Evolutionary conservation across 371 early-diverging fungal genomes (phyloP).

Genomic region (Mortierella sp.): DNA sequence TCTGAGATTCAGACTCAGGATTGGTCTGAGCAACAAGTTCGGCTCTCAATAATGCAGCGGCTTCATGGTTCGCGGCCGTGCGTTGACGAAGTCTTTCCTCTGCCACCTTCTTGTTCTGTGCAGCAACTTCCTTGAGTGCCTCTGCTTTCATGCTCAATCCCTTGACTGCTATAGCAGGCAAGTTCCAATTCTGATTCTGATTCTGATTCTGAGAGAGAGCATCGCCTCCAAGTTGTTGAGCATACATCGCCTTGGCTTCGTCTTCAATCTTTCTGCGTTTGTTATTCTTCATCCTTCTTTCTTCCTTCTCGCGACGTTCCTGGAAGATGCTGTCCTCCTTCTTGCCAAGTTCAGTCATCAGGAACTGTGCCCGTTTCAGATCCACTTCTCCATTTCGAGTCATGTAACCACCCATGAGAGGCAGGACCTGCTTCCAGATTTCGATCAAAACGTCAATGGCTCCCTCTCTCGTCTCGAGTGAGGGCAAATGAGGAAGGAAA

Average conservation of each 20-base stretch:
- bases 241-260: conserved; percentile 38
- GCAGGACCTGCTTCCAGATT: conserved; percentile 86
- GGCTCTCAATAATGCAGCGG: conserved; percentile 68
- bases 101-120: conserved; percentile 48
- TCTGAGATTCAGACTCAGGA: not conserved
- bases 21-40: conserved; percentile 41
- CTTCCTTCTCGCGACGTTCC: conserved; percentile 76
- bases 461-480: conserved; percentile 97
- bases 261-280: conserved; percentile 37
- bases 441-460: conserved; percentile 93
- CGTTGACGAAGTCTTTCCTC: conserved; percentile 48
- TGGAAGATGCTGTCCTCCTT: conserved; percentile 89
- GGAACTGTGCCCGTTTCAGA: conserved; percentile 76
- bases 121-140: conserved; percentile 52
- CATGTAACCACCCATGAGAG: conserved; percentile 85
- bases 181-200: conserved; percentile 17
- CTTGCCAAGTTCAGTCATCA: conserved; percentile 85
- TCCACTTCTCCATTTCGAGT: conserved; percentile 89
- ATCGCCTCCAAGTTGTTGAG: conserved; percentile 48
- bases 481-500: conserved; percentile 98
- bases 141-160: conserved; percentile 53
- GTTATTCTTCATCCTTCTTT: conserved; percentile 44
- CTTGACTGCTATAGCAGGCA: conserved; percentile 49
- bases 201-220: conserved; percentile 30
- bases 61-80: conserved; percentile 51